Conservation (phyloP, 306 rosid genomes). For the Lagenaria siceraria region DNA sequence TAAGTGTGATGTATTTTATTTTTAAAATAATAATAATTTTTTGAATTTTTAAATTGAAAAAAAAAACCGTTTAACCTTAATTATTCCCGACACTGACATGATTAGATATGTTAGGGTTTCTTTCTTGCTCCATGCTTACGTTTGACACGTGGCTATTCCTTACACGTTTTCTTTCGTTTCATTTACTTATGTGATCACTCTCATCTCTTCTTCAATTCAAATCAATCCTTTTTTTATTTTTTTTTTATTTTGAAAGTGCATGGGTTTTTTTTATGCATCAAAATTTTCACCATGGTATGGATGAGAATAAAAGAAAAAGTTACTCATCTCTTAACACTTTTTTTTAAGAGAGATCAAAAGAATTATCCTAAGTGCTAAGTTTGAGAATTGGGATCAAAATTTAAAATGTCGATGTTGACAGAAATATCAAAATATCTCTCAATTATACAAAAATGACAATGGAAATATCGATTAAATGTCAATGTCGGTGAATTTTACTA, state of each 20-base stretch:
- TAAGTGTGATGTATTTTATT: too few species aligned
- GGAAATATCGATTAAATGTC: too few species aligned
- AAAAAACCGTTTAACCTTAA: neutral
- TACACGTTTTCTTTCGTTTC: neutral
- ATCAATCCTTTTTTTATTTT: neutral
- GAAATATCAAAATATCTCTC: too few species aligned
- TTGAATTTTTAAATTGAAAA: neutral
- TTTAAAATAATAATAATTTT: too few species aligned
- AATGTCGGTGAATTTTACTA: too few species aligned
- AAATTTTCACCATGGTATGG: neutral
- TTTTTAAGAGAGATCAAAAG: neutral
- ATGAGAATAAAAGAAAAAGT: neutral
- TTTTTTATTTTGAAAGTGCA: neutral
- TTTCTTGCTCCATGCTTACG: neutral
- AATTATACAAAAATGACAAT: too few species aligned
- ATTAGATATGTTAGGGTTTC: neutral
- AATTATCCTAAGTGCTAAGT: neutral
- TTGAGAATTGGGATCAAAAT: too few species aligned
- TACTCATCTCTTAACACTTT: too few species aligned
- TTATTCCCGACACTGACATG: neutral
- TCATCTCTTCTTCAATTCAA: neutral
- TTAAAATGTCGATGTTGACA: too few species aligned
- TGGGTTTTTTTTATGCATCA: neutral
- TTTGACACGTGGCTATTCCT: constrained; percentile 11
- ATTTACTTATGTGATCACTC: neutral